Evolutionary conservation across 2,329 filamentous ascomycete species (phyloP).

Genomic region (Colletotrichum navitas): DNA sequence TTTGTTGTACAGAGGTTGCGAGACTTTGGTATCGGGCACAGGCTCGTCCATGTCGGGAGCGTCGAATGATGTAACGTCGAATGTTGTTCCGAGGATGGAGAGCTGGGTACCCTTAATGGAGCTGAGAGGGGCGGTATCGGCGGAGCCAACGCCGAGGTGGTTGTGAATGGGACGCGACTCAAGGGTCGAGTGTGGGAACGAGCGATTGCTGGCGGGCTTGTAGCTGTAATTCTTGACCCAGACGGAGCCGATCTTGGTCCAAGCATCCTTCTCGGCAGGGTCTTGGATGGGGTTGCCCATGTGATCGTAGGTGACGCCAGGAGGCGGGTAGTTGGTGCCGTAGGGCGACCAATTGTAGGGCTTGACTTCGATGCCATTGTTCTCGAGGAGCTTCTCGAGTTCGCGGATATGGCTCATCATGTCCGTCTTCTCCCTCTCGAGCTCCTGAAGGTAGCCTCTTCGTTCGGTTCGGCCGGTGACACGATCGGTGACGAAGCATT

Average conservation of each 20-base stretch:
- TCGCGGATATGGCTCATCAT: constrained; percentile 76
- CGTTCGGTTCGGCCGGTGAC: constrained; percentile 85
- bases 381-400: constrained; percentile 74
- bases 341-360: constrained; percentile 54
- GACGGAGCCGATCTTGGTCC: constrained; percentile 50
- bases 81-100: constrained; percentile 83
- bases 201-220: constrained; percentile 44
- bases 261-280: constrained; percentile 47
- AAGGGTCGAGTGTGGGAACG: constrained; percentile 51
- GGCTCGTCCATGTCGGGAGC: constrained; percentile 75
- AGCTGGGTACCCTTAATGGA: constrained; percentile 81
- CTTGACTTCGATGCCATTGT: constrained; percentile 71
- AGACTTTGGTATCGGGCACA: constrained; percentile 55
- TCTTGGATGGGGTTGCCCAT: constrained; percentile 44
- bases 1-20: constrained; percentile 72
- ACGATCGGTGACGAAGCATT: constrained; percentile 88
- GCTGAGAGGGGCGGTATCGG: constrained; percentile 74
- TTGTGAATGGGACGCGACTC: constrained; percentile 67
- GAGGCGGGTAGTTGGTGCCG: constrained; percentile 42
- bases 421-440: constrained; percentile 79
- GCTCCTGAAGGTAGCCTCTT: constrained; percentile 81
- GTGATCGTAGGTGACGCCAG: constrained; percentile 47
- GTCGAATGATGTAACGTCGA: constrained; percentile 81
- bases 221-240: constrained; percentile 52
- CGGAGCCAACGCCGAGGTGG: constrained; percentile 74